Base-by-base conservation (phyloP, 1,139 yeast genomes). In the Lizanozyma gosingica region DNA sequence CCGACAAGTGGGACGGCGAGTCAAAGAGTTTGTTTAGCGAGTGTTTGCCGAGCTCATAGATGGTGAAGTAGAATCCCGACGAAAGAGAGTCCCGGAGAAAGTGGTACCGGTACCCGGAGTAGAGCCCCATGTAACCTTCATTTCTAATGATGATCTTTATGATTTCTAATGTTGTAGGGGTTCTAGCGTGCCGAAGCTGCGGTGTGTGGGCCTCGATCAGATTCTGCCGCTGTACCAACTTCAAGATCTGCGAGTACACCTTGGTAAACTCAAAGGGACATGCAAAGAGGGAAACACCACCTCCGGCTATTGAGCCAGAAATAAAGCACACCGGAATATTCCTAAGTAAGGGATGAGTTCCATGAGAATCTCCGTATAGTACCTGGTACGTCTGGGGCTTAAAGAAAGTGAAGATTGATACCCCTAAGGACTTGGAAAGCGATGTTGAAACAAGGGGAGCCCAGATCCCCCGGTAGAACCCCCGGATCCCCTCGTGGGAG, bases 241-340 rank as follows among this genome's bases (percentile, higher is more conserved):
- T 54, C 50, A 78, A 67, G 50, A 86, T 74, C 56, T 87, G 95
- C 35, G 92, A 83, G 45, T 83, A 85, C 4, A 86, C 70, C 55
- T 87, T 87, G 39, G 92, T 80, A 57, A 84, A 78, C 56, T 86
- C 96, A 56, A 86, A 86, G 0, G 96, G 96, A 51, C 92, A 82
- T 2, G 94, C 85, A 55, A 83, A 75, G 3, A 76, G 40, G 2
- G 88, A 73, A 14, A 83, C 80, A 1, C 72, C 65, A 2, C 76
- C 75, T 2, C 95, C 95, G 0, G 94, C 78, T 1, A 76, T 47
- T 4, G 73, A 61, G 1, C 95, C 95, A 0, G 94, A 71, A 2
- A 71, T 40, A 43, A 81, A 73, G 27, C 88, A 76, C 1, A 80
- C 77, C 0, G 87, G 92, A n/a, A 75, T 66, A 53, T 77, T 81